Evolutionary conservation across 768 basidiomycete species (phyloP), one percentile per base, ranked within the genome.

Genomic region (Leccinum longicurvipes): DNA sequence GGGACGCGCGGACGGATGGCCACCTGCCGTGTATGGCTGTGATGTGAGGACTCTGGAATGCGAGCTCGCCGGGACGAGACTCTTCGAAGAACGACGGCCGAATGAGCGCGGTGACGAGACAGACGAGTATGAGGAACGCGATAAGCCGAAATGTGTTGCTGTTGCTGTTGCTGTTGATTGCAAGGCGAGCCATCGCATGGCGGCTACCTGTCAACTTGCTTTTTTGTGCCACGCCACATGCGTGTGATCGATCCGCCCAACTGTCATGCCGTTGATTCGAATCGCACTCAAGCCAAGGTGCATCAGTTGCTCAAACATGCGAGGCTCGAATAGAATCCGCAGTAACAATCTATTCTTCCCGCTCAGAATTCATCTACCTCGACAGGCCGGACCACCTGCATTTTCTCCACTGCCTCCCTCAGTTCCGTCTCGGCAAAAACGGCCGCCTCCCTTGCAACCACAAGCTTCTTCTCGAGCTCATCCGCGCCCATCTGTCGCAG

Each of bases 401-500:
- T 78, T 62, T 74, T 83, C 64, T 83, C 82, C 89, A 93, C 89
- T 10, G 81, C 74, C 72, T 90, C 87, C 62, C 80, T 79, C 46
- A 93, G 75, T 71, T 91, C 87, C 28, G 82, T 79, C 73, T 90
- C 89, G 1, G 84, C 88, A 70, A 83, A 85, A 59, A 80, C 77
- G 17, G 85, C 83, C 21, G 82, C 86, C 68, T 87, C 85, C 70
- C 82, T 87, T 1, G 88, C 88, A 47, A 85, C 82, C 28, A 66
- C 74, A 24, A 91, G 73, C 67, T 85, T 89, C 74, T 84, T 81
- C 73, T 92, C 87, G 60, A 93, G 73, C 72, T 93, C 90, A 27
- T 86, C 82, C 10, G 77, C 77, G 9, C 76, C 79, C 87, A 92
- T 88, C 15, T 72, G 63, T 39, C 81, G 72, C 58, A 66, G 36